A percentile compares a stretch with the other conserved stretches of the same genome.
Evolutionary conservation across 441 rosid genomes (phyloP).

Genomic region (Jatropha podagrica): DNA sequence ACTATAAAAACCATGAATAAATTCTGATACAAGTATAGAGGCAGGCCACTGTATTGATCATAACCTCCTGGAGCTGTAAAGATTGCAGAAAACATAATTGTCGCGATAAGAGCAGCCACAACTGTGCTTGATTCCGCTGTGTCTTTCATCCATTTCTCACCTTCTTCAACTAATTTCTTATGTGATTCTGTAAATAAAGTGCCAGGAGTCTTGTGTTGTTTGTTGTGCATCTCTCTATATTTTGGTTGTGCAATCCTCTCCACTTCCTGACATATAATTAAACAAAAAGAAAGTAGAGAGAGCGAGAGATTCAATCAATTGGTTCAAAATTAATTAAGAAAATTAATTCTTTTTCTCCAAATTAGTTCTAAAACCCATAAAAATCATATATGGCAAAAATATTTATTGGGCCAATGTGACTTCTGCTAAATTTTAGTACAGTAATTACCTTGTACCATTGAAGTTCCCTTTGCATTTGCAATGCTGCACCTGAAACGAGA

Average conservation of each 20-base stretch:
- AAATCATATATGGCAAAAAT: too few relatives aligned
- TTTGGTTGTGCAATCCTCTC: conserved; percentile 64
- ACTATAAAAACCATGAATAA: conserved; percentile 48
- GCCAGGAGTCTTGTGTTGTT: conserved; percentile 41
- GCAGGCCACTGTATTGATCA: conserved; percentile 32
- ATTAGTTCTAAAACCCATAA: too few relatives aligned
- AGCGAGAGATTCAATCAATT: too few relatives aligned
- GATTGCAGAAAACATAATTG: conserved; percentile 69
- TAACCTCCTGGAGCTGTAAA: conserved; percentile 62
- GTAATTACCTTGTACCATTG: conserved; percentile 63
- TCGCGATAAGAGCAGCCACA: conserved; percentile 69
- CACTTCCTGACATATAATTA: conserved; percentile 46
- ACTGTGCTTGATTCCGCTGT: conserved; percentile 68
- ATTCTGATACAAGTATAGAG: conserved; percentile 26
- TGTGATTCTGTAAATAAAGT: conserved; percentile 51
- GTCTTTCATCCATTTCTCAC: conserved; percentile 75
- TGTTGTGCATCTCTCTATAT: conserved; percentile 51
- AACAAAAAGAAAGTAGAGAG: too few relatives aligned
- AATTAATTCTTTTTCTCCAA: too few relatives aligned
- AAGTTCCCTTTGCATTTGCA: conserved; percentile 75
- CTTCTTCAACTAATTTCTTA: conserved; percentile 50
- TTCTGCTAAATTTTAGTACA: too few relatives aligned
- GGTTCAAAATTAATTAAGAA: too few relatives aligned
- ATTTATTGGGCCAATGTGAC: too few relatives aligned
- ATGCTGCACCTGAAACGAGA: conserved; percentile 68